Conservation (phyloP, 371 early-diverging fungal species). For the Lichtheimia hyalospora region DNA sequence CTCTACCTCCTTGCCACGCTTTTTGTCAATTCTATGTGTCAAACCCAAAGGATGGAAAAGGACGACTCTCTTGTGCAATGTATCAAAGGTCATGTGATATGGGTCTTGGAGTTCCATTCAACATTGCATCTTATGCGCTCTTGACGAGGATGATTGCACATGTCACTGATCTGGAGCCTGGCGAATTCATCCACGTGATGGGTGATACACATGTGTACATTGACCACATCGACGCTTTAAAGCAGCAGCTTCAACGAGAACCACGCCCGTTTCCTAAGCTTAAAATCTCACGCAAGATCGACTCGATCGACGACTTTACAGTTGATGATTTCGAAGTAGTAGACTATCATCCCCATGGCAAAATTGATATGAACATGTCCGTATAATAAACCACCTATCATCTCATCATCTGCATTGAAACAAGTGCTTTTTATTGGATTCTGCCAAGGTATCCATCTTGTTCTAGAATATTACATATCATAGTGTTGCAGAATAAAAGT, state of each 20-base stretch:
- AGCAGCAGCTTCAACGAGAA: constrained; percentile 78
- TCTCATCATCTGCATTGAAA: not conserved
- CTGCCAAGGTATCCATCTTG: too few relatives aligned
- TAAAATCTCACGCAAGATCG: constrained; percentile 60
- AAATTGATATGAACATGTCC: constrained; percentile 97
- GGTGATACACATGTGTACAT: constrained; percentile 98
- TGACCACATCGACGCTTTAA: constrained; percentile 92
- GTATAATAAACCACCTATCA: constrained; percentile 50
- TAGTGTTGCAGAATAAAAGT: too few relatives aligned
- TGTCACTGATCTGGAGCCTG: constrained; percentile 85
- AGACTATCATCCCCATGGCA: constrained; percentile 89
- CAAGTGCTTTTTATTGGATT: too few relatives aligned
- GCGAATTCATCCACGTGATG: constrained; percentile 94
- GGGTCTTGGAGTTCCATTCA: constrained; percentile 99
- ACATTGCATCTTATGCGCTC: constrained; percentile 98
- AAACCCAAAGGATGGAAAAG: constrained; percentile 46
- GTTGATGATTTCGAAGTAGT: constrained; percentile 85
- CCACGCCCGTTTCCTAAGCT: constrained; percentile 92
- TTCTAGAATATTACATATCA: too few relatives aligned
- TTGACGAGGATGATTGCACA: constrained; percentile 95
- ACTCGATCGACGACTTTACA: constrained; percentile 82
- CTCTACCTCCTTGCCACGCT: constrained; percentile 95
- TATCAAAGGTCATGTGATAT: constrained; percentile 99
- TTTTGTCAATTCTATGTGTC: constrained; percentile 95
- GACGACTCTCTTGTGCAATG: constrained; percentile 86